Percentiles rank a stretch among this genome's conserved stretches.
These are phyloP conservation scores for Lepiota brunneoincarnata DNA, from an alignment of 768 basidiomycete species.

Conservation along the genomic window DNA sequence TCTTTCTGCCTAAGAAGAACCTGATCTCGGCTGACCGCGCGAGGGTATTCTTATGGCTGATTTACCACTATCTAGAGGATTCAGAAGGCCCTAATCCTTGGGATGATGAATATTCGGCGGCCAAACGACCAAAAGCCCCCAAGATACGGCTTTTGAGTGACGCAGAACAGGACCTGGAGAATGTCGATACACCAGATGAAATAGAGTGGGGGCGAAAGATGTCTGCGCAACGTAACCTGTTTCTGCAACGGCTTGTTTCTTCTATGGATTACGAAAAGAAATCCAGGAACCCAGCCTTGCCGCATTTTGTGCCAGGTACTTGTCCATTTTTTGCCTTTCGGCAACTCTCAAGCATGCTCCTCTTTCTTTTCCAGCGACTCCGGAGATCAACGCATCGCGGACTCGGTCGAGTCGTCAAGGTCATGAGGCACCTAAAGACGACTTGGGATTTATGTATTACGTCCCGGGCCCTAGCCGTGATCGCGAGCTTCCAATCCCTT, in stretches of 20 bases:
- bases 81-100: slow-evolving; percentile 69
- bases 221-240: slow-evolving; percentile 67
- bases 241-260: slow-evolving; percentile 67
- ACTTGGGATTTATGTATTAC: slow-evolving; percentile 47
- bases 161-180: slow-evolving; percentile 60
- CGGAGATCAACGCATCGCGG: slow-evolving; percentile 29
- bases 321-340: background rate
- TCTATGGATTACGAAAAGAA: slow-evolving; percentile 52
- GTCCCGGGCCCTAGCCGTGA: slow-evolving; percentile 30
- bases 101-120: slow-evolving; percentile 59
- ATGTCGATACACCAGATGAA: slow-evolving; percentile 77
- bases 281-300: slow-evolving; percentile 31
- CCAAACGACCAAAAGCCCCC: slow-evolving; percentile 63
- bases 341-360: background rate
- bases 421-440: slow-evolving; percentile 39
- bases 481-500: slow-evolving; percentile 9
- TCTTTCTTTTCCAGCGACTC: slow-evolving; percentile 6
- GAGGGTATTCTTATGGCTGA: slow-evolving; percentile 77
- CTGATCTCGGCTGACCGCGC: slow-evolving; percentile 74
- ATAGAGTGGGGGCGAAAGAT: slow-evolving; percentile 74
- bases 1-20: slow-evolving; percentile 72
- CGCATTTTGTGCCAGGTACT: slow-evolving; percentile 47
- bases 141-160: slow-evolving; percentile 51
- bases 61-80: slow-evolving; percentile 79
- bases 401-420: slow-evolving; percentile 38